Evolutionary conservation across 768 basidiomycete genomes (phyloP).

Genomic region (Podaxis sp.): DNA sequence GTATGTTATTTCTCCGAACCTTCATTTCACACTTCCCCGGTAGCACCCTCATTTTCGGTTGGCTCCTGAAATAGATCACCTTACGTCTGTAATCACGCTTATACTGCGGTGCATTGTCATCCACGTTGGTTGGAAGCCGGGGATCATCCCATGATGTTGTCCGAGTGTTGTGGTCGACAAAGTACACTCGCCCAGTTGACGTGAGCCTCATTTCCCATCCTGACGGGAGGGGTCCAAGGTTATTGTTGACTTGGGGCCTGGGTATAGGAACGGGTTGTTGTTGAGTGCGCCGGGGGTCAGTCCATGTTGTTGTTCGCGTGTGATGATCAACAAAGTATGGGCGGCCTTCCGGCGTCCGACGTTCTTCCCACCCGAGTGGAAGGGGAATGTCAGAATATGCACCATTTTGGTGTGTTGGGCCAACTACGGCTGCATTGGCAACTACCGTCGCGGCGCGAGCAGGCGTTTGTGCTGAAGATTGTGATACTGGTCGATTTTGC

Average conservation of each 20-base stretch:
- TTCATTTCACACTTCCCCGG: conserved; percentile 88
- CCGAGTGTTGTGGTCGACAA: conserved; percentile 88
- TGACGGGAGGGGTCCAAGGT: conserved; percentile 81
- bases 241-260: conserved; percentile 49
- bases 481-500: conserved; percentile 29
- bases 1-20: conserved; percentile 73
- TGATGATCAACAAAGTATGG: conserved; percentile 70
- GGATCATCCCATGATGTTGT: conserved; percentile 96
- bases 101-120: conserved; percentile 91
- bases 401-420: conserved; percentile 30
- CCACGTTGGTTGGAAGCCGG: conserved; percentile 76
- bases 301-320: conserved; percentile 89
- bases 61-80: conserved; percentile 89
- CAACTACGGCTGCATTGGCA: conserved; percentile 23
- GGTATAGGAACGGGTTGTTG: conserved; percentile 43
- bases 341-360: conserved; percentile 85
- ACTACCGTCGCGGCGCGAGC: conserved; percentile 27
- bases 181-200: conserved; percentile 82
- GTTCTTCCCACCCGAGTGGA: conserved; percentile 91
- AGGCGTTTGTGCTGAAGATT: conserved; percentile 23
- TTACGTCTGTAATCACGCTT: conserved; percentile 92
- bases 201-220: conserved; percentile 97
- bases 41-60: conserved; percentile 77
- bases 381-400: conserved; percentile 67
- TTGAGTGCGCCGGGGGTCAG: conserved; percentile 72